Evolutionary conservation across 148 eudicot species (phyloP).

Genomic region (Dysphania ambrosioides): DNA sequence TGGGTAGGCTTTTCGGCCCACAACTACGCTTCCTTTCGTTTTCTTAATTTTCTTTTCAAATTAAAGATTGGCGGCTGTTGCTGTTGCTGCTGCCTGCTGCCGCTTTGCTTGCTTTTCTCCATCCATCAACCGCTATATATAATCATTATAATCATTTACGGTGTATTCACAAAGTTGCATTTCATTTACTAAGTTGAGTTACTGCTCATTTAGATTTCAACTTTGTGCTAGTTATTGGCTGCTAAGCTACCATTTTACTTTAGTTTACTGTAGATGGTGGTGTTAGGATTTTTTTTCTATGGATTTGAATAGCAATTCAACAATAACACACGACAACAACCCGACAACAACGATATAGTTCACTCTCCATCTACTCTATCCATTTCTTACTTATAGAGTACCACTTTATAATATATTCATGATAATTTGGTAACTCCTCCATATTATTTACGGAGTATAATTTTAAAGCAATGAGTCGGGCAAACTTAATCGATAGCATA

Average conservation of each 20-base stretch:
- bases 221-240: not conserved
- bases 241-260: not conserved
- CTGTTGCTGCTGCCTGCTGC: slow-evolving; percentile 13
- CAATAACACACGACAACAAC: no score
- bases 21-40: not conserved
- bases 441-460: no score
- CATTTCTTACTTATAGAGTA: not conserved
- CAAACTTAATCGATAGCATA: no score
- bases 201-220: slow-evolving; percentile 10
- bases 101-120: not conserved
- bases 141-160: not conserved
- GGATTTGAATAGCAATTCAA: no score
- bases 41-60: not conserved
- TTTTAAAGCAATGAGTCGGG: no score
- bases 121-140: not conserved
- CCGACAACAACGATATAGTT: no score
- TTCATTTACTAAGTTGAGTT: not conserved
- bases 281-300: no score
- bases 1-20: slow-evolving; percentile 27
- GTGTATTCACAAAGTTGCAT: not conserved
- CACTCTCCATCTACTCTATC: not conserved
- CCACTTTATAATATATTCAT: no score
- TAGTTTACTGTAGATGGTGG: no score
- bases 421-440: no score
- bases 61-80: slow-evolving; percentile 25